These are phyloP conservation scores for Aspergillus pseudoterreus DNA, from an alignment of 2,329 filamentous ascomycete species.

Conservation along the genomic window DNA sequence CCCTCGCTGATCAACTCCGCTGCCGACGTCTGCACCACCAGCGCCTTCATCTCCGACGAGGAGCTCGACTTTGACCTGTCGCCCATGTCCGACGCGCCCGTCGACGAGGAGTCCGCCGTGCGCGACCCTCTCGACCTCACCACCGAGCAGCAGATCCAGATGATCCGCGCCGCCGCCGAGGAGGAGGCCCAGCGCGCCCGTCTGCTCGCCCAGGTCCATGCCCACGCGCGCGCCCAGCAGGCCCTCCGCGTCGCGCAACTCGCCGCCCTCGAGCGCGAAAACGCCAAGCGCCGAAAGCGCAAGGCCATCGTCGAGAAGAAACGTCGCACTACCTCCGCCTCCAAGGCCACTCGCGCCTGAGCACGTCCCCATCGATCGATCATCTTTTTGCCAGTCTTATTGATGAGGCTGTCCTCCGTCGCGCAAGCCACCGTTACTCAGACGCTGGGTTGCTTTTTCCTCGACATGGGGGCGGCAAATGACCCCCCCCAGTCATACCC, in stretches of 20 bases:
- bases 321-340: slow-evolving; percentile 19
- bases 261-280: slow-evolving; percentile 20
- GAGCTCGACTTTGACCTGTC: slow-evolving; percentile 36
- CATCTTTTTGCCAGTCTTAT: neutral
- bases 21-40: slow-evolving; percentile 28
- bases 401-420: no score
- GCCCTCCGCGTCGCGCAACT: slow-evolving; percentile 34
- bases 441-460: slow-evolving; percentile 1
- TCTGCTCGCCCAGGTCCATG: slow-evolving; percentile 40
- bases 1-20: slow-evolving; percentile 33
- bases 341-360: slow-evolving; percentile 15
- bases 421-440: neutral
- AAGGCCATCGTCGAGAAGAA: slow-evolving; percentile 23
- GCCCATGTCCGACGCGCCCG: slow-evolving; percentile 19
- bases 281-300: slow-evolving; percentile 29
- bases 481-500: neutral
- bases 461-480: neutral
- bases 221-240: slow-evolving; percentile 39
- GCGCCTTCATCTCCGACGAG: slow-evolving; percentile 42
- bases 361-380: neutral
- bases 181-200: slow-evolving; percentile 35
- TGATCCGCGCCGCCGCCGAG: slow-evolving; percentile 32
- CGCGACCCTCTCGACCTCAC: slow-evolving; percentile 28
- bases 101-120: slow-evolving; percentile 27
- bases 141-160: slow-evolving; percentile 39